A percentile compares a stretch with the other conserved stretches of the same genome.
phyloP scores from a whole-genome alignment of 2,329 filamentous ascomycete genomes.

The Delphinella strobiligena region DNA sequence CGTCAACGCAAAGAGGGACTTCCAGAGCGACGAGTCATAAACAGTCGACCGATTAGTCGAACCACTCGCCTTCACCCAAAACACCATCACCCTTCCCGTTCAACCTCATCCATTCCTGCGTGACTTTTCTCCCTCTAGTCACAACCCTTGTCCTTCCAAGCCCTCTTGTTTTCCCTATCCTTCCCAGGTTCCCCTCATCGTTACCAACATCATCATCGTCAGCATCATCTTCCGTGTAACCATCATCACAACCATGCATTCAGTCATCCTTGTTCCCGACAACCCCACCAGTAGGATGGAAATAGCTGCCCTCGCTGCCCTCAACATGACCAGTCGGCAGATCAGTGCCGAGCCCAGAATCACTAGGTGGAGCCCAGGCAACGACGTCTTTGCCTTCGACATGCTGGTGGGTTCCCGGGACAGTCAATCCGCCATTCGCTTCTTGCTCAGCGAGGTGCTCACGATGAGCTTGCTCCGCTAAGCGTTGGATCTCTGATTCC shows the following conservation, averaged over 20 bases:
- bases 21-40: too few relatives aligned
- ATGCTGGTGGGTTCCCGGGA: slow-evolving; percentile 11
- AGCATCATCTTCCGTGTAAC: too few relatives aligned
- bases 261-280: background rate
- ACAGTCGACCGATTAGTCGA: too few relatives aligned
- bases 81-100: background rate
- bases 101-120: background rate
- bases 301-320: slow-evolving; percentile 11
- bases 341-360: slow-evolving; percentile 27
- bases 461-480: background rate
- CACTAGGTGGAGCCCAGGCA: slow-evolving; percentile 22
- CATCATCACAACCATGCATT: background rate
- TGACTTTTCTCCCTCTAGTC: background rate
- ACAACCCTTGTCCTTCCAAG: background rate
- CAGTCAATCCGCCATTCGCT: slow-evolving; percentile 10
- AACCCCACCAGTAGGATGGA: slow-evolving; percentile 1
- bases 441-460: slow-evolving; percentile 5
- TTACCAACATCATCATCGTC: too few relatives aligned
- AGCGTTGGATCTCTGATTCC: slow-evolving; percentile 7
- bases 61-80: background rate
- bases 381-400: slow-evolving; percentile 11
- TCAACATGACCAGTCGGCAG: slow-evolving; percentile 20
- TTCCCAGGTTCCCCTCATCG: too few relatives aligned
- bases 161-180: too few relatives aligned
- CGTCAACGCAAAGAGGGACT: background rate